Evolutionary conservation across 805 yeast genomes (phyloP).

Genomic region (Sporopachydermia lactativora): DNA sequence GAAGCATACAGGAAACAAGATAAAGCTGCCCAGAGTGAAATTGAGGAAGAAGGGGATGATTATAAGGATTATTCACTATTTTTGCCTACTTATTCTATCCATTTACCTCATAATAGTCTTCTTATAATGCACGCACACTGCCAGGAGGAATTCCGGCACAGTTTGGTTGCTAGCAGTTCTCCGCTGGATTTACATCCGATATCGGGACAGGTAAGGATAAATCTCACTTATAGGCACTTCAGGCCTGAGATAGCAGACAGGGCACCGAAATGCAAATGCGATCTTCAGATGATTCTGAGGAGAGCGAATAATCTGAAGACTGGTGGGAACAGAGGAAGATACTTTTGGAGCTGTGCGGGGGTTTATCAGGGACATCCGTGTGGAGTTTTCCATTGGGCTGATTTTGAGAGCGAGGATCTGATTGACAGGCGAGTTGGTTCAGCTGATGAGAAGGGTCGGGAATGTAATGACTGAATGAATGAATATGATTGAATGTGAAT

Average conservation of each 20-base stretch:
- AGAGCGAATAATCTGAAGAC: slow-evolving; percentile 32
- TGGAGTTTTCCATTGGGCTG: slow-evolving; percentile 8
- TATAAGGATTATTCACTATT: slow-evolving; percentile 8
- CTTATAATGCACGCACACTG: slow-evolving; percentile 67
- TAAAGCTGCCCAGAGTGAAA: slow-evolving; percentile 7
- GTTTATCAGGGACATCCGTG: slow-evolving; percentile 15
- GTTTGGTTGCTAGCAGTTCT: slow-evolving; percentile 33
- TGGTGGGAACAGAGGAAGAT: slow-evolving; percentile 33
- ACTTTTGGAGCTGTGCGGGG: slow-evolving; percentile 53
- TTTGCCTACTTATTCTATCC: slow-evolving; percentile 31
- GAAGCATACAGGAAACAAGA: no score
- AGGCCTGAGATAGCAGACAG: slow-evolving; percentile 25
- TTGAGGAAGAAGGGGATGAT: slow-evolving; percentile 15
- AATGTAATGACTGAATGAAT: no score
- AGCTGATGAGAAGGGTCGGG: no score
- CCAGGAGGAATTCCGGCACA: slow-evolving; percentile 63
- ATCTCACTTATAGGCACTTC: slow-evolving; percentile 50
- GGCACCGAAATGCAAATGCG: slow-evolving; percentile 28
- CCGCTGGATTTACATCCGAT: slow-evolving; percentile 30
- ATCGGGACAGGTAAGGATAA: slow-evolving; percentile 39
- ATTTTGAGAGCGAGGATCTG: slow-evolving; percentile 2
- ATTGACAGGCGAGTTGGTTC: no score
- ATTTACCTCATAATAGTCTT: slow-evolving; percentile 57
- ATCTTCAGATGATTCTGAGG: slow-evolving; percentile 36
- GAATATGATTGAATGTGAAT: no score